Percentiles rank a stretch among this genome's conserved stretches.
Conservation (phyloP, 1,284 basidiomycete genomes). For the Omphalotus olearius region DNA sequence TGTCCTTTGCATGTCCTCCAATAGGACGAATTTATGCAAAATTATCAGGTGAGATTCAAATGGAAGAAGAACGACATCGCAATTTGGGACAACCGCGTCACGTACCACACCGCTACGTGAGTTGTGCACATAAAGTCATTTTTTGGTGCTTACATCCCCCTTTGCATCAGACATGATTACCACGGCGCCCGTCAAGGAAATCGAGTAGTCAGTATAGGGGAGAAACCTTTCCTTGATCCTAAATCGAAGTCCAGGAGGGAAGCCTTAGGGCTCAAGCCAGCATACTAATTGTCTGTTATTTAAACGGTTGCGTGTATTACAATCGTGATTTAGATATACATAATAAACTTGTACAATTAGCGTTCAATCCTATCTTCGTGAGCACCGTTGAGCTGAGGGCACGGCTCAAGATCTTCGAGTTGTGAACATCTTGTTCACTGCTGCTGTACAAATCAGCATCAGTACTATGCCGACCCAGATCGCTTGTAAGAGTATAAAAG, state of each 20-base stretch:
- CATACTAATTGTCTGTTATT: no score
- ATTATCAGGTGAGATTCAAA: conserved; percentile 35
- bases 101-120: conserved; percentile 50
- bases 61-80: conserved; percentile 49
- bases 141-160: neutral
- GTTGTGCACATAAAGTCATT: conserved; percentile 13
- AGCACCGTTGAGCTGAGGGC: no score
- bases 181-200: conserved; percentile 46
- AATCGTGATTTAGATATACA: no score
- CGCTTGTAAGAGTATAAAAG: no score
- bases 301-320: no score
- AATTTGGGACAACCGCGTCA: conserved; percentile 53
- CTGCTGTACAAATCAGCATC: no score
- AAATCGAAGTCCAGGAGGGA: conserved; percentile 43
- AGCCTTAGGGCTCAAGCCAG: conserved; percentile 24
- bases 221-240: conserved; percentile 58
- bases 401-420: no score
- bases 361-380: no score
- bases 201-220: conserved; percentile 59
- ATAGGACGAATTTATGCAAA: neutral
- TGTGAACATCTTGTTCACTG: no score
- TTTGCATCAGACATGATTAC: conserved; percentile 44
- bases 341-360: no score
- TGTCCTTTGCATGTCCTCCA: neutral
- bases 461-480: no score